Conservation (phyloP, 2,329 filamentous ascomycete species). For the Juglanconis sp. region DNA sequence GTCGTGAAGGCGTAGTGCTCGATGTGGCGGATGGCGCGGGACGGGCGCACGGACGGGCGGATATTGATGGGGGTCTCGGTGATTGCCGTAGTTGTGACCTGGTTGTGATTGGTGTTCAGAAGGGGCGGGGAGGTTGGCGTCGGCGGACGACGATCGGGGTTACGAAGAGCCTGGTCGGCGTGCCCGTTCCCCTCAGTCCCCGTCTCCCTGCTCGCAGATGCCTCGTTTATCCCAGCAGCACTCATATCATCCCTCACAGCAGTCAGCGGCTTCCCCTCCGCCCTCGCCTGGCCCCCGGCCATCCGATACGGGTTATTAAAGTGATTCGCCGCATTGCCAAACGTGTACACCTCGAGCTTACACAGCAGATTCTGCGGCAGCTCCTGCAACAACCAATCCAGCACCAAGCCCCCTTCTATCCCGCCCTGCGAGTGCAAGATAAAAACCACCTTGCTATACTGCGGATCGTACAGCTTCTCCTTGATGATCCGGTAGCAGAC, state of each 20-base stretch:
- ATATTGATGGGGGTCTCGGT: conserved; percentile 21
- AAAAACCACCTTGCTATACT: conserved; percentile 67
- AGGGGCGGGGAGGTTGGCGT: conserved; percentile 7
- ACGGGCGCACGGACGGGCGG: conserved; percentile 35
- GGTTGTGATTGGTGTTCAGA: not conserved
- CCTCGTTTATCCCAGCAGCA: not conserved
- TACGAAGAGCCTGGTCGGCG: not conserved
- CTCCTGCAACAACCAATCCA: conserved; percentile 76
- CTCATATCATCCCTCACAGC: conserved; percentile 30
- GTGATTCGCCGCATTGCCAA: conserved; percentile 75
- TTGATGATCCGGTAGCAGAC: conserved; percentile 62
- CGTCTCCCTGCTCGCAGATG: not conserved
- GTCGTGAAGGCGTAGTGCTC: conserved; percentile 76
- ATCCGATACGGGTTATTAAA: conserved; percentile 72
- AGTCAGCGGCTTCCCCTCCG: conserved; percentile 33
- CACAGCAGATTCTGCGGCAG: conserved; percentile 61
- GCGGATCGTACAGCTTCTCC: conserved; percentile 57
- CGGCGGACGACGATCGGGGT: not conserved
- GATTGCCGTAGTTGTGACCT: not conserved
- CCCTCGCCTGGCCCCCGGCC: conserved; percentile 38
- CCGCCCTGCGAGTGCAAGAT: conserved; percentile 76
- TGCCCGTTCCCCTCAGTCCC: not conserved
- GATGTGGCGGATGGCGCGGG: conserved; percentile 63
- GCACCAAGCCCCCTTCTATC: conserved; percentile 67
- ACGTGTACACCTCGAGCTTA: conserved; percentile 75